Conservation (phyloP, 345 rosid species). For the Heritiera fomes region DNA sequence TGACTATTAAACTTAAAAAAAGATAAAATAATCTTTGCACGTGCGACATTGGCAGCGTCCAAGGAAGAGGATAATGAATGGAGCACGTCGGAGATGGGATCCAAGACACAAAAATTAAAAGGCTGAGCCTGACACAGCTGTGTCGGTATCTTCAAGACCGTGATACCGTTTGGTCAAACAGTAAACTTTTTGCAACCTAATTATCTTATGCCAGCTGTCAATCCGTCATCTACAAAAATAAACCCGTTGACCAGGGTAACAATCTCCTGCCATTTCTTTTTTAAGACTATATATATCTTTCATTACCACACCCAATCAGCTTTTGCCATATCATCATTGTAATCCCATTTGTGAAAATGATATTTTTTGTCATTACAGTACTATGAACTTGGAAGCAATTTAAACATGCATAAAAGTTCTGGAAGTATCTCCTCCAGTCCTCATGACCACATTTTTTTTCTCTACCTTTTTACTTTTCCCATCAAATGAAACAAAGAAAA, state of each 20-base stretch:
- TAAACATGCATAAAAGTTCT: neutral
- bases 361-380: neutral
- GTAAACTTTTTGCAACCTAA: neutral
- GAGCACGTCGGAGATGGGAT: neutral
- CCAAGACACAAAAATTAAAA: neutral
- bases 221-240: neutral
- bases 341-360: neutral
- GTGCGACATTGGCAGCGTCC: conserved; percentile 13
- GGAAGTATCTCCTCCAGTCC: neutral
- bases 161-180: conserved; percentile 26
- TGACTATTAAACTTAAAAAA: too few relatives aligned
- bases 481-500: neutral
- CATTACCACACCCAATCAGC: neutral
- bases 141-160: conserved; percentile 31
- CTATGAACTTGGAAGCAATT: too few relatives aligned
- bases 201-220: conserved; percentile 20
- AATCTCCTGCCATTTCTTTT: neutral
- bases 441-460: neutral
- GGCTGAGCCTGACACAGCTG: neutral
- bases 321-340: neutral
- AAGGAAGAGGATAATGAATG: neutral
- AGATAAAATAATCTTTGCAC: conserved; percentile 18
- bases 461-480: neutral
- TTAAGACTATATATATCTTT: too few relatives aligned
- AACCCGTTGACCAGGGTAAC: conserved; percentile 28